Evolutionary conservation across 2,329 filamentous ascomycete genomes (phyloP), one percentile per base, ranked within the genome.

Genomic region (Aspergillus versicolor): DNA sequence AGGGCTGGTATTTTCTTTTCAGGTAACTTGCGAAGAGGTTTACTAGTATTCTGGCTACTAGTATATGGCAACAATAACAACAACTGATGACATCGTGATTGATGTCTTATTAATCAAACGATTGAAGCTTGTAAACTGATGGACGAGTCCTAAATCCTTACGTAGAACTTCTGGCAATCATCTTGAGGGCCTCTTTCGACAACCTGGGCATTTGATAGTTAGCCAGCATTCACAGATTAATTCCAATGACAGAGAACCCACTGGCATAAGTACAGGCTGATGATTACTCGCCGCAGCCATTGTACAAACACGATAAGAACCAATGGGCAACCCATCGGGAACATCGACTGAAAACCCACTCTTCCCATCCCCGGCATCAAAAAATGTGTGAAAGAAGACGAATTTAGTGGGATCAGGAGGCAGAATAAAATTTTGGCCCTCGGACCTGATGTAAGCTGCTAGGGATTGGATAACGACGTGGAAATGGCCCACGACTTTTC

Each of bases 251-350:
- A 6, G 15, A 27, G 5, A 12, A 47, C 54, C 34, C n/a, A 56
- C 54, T 30, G 54, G 54, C 54, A 56, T 56, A 21, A 56, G 7
- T 15, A 56, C 54, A 52, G 47, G 54, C 42, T 56, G 54, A 37
- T 56, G 41, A 22, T 56, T 56, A 41, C 54, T 56, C 13, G 47
- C 27, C 2, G 47, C 54, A 30, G 40, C 47, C 47, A 56, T 56
- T 5, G 54, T 56, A 52, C 47, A 56, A n/a, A 42, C 47, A 2
- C 54, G 54, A 46, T 56, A 52, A 19, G 46, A 41, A 4, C 54
- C 54, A 21, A 24, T 24, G 3, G 47, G 41, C 11, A 52, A 17
- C 15, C 54, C 54, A 2, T n/a, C 47, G 5, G 24, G 6, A 1
- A 56, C 54, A 30, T 9, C 11, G 11, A 42, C 46, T 24, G 41